Base-by-base conservation (phyloP, 345 rosid species). In the Eucalyptus leucophloia region DNA sequence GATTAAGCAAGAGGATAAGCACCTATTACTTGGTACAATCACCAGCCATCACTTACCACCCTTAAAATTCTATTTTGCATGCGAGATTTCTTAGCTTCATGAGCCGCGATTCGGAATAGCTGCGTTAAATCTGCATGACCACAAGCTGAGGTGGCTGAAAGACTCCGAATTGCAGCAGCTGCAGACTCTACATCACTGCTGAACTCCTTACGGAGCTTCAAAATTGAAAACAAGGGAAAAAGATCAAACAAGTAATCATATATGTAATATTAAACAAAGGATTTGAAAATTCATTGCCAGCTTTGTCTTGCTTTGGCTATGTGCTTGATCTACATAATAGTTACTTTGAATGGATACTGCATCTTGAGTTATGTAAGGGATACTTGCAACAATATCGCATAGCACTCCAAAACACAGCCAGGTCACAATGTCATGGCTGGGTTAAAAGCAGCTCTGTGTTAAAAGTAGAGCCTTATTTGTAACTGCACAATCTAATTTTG, bases 81-180 rank as follows among this genome's bases (percentile, higher is more conserved):
- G 89, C 92, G 94, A 40, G 98, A 97, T 89, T 90, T 93, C 93
- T 93, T 96, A 9, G 99, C 98, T 93, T 95, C 97, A 54, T 95
- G 96, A 93, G 99, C 98, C 2, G 99, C 99, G 69, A 92, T 87
- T 16, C 96, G 94, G 90, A 97, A 97, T 28, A 98, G 92, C 90
- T 92, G 93, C 69, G 98, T 95, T 90, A 98, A 97, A 95, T 98
- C 99, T n/a, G 97, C 98, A 92, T 93, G 95, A 88, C 95, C 95
- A 89, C 94, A 92, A 72, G 96, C 91, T 47, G 95, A 89, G 90
- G 96, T 90, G 86, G 96, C 93, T 44, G 96, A 93, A 72, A 98
- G 93, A 80, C 95, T 94, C 87, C 95, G 91, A 26, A 98, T 58
- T 45, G 95, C 95, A 88, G 96, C 91, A 90, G 91, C 90, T 65